phyloP scores from a whole-genome alignment of 768 basidiomycete species.

The Dictyophora rubrovolvata region DNA sequence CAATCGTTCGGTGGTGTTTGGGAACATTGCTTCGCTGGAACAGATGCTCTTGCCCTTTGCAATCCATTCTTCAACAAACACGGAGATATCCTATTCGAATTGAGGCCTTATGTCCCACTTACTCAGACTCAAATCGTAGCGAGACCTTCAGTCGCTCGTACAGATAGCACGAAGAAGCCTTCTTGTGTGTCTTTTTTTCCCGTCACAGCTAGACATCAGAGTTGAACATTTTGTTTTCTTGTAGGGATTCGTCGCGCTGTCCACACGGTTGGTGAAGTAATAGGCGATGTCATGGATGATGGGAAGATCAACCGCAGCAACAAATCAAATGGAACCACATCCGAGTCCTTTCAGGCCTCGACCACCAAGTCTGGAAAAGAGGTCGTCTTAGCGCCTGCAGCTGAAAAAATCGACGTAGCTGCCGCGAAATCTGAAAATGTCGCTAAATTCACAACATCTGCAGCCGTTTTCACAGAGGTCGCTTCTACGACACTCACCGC shows the following conservation, averaged over 20 bases:
- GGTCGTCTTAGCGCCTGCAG: background rate
- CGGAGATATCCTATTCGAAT: slow-evolving; percentile 23
- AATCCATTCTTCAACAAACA: slow-evolving; percentile 22
- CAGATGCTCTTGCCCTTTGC: slow-evolving; percentile 17
- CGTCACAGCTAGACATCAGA: background rate
- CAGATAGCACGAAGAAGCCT: background rate
- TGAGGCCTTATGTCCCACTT: slow-evolving; percentile 9
- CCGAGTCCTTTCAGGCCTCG: too few relatives aligned
- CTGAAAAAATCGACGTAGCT: background rate
- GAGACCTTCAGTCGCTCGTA: background rate
- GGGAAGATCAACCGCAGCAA: background rate
- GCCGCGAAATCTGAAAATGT: too few relatives aligned
- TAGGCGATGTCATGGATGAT: background rate
- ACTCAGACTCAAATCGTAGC: background rate
- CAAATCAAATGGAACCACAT: background rate
- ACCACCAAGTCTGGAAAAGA: background rate
- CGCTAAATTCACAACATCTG: too few relatives aligned
- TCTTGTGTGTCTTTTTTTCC: background rate
- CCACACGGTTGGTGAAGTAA: background rate
- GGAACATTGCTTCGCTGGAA: slow-evolving; percentile 17
- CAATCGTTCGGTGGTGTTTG: slow-evolving; percentile 20
- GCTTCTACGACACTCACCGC: too few relatives aligned
- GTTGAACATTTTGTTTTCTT: background rate
- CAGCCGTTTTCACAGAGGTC: too few relatives aligned
- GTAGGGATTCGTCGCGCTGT: background rate